Base-by-base conservation (phyloP, 2,329 filamentous ascomycete genomes). In the Penicillium rolfsii region DNA sequence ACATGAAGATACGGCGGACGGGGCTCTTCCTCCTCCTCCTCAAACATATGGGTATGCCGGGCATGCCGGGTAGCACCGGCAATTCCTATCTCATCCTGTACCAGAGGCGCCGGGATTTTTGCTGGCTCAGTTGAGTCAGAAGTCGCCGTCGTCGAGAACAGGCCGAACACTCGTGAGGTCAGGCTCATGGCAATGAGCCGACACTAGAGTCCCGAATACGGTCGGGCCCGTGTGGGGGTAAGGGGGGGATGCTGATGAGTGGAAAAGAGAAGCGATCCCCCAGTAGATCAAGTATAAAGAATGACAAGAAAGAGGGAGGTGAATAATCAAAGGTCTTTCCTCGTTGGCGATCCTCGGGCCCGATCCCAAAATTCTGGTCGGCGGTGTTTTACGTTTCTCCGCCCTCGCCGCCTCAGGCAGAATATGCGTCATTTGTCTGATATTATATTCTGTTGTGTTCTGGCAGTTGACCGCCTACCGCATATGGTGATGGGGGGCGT, bases 1-100 rank as follows among this genome's bases (percentile, higher is more conserved):
- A 89, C 87, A 79, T 89, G 84, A 68, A 87, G 71, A 73, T 87
- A 88, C 58, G 86, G 86, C 65, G 87, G 85, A 65, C 87, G 83
- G 67, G 78, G 80, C 74, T 86, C 84, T 63, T 82, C 84, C 64
- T 82, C 74, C 63, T 85, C 84, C 28, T 55, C 52, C 64, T 79
- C 79, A 71, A 79, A 74, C 65, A 76, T 64, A 58, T 70, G 75
- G 71, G 77, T 81, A 74, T 77, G 75, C 65, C 72, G 67, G 59
- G 66, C 66, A 59, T 55, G 52, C 8, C 26, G 50, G 54, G 19
- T 16, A 57, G 63, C 60, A 48, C 59, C 57, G 41, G 55, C 41
- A 26, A 58, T 38, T 55, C 57, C 58, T 53, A 64, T 56, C 40
- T 59, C 67, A 69, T 71, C 11, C 14, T 54, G 22, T 41, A 54